Base-by-base conservation (phyloP, 176 grass and related monocot genomes). In the Lolium multiflorum region DNA sequence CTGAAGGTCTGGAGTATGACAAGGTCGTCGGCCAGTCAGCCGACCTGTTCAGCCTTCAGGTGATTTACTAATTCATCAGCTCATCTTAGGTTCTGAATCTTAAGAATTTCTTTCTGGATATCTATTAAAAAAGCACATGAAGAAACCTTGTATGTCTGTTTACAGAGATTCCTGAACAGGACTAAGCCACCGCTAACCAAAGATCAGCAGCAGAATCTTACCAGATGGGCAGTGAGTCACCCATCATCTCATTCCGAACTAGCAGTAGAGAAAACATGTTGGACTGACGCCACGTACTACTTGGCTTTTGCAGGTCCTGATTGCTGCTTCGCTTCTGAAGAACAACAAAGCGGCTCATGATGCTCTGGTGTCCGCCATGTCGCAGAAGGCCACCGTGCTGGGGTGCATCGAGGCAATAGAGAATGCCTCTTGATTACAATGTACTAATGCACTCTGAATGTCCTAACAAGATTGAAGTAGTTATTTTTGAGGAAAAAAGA, bases 391-490 rank as follows among this genome's bases (percentile, higher is more conserved):
- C 26, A 88, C 78, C 3, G 96, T 98, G 17, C 62, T 92, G 56
- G 96, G 93, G 0, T 98, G 96, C 78, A 92, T 98, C 22, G 85
- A 98, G 85, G 96, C 93, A 15, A 94, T 98, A 79, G 96, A 98
- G 64, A 96, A 84, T 68, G 91, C 79, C 48, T 74, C 88, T 70
- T 96, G 84, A 94, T 84, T 66, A 49, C 11, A 41, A 8, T 87
- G 50, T 58, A 22, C 2, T 20, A 1, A 26, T 10, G 13, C 25
- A 57, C 20, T 9, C 31, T 50, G 20, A 28, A 25, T 50, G 10
- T 41, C 3, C 65, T 84, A 75, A 74, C 67, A 83, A 14, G 24
- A 26, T 48, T 26, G 58, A 31, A 38, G 28, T 57, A 22, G 25
- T 5, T 71, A 43, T 43, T 43, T 43, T 43, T 43, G 41, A 43